phyloP scores from a whole-genome alignment of 768 basidiomycete species.

The Macrolepiota dolichaula region DNA sequence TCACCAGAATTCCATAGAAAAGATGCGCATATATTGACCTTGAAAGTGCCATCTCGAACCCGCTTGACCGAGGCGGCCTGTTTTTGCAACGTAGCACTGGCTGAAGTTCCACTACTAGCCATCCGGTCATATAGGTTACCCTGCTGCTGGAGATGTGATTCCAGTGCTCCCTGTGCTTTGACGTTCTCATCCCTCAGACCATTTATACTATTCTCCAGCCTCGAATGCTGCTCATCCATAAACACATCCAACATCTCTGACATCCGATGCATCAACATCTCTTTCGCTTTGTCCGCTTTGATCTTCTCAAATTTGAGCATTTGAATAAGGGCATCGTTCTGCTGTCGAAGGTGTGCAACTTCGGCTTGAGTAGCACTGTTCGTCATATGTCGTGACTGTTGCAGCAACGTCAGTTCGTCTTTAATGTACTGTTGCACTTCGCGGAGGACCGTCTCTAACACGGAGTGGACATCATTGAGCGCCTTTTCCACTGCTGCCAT shows the following conservation, averaged over 20 bases:
- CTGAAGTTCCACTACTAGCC: slow-evolving; percentile 29
- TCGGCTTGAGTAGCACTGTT: slow-evolving; percentile 45
- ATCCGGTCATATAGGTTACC: slow-evolving; percentile 37
- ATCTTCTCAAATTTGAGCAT: slow-evolving; percentile 65
- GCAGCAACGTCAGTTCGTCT: slow-evolving; percentile 47
- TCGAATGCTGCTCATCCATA: slow-evolving; percentile 62
- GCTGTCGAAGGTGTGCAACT: slow-evolving; percentile 59
- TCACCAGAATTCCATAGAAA: neutral
- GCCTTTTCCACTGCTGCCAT: slow-evolving; percentile 55
- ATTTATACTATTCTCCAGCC: slow-evolving; percentile 55
- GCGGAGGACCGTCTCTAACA: slow-evolving; percentile 57
- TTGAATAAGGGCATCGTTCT: slow-evolving; percentile 62
- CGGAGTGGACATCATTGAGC: slow-evolving; percentile 51
- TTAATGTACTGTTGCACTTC: slow-evolving; percentile 58
- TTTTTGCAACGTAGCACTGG: slow-evolving; percentile 4
- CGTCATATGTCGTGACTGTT: slow-evolving; percentile 45
- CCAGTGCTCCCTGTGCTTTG: slow-evolving; percentile 49
- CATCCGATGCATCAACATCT: slow-evolving; percentile 73
- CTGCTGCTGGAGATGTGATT: slow-evolving; percentile 46
- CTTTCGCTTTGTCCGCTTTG: slow-evolving; percentile 65
- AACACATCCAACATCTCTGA: slow-evolving; percentile 71
- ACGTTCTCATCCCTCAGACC: slow-evolving; percentile 53
- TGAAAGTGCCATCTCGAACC: slow-evolving; percentile 12
- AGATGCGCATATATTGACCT: slow-evolving; percentile 6
- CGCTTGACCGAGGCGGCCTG: slow-evolving; percentile 11